Evolutionary conservation across 163 green algal genomes (phyloP), one percentile per base, ranked within the genome.

Genomic region (Scenedesmus sp.): DNA sequence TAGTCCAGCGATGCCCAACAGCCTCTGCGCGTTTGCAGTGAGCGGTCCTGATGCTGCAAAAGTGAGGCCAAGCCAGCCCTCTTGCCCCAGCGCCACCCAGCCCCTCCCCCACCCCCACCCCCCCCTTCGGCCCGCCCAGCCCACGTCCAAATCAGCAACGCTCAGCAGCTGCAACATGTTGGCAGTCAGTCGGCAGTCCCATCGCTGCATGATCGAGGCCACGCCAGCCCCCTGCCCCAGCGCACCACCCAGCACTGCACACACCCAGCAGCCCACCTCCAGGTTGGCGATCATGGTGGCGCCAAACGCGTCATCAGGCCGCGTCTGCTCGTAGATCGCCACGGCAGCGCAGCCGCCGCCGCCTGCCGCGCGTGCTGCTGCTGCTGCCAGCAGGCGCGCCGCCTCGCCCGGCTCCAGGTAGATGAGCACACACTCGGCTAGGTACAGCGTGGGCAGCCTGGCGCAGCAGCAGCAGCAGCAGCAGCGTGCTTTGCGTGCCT

Each of bases 391-490:
- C 92, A 90, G 79, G 16, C 54, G 34, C 10, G 79, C n/a, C 52
- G 77, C 85, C 64, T 97, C 91, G 3, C 88, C 62, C 0, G 97
- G 95, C 81, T 98, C 94, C 95, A 99, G 94, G 96, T 99, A 99
- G 3, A 99, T 98, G 26, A 99, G 94, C 88, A 99, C 97, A 86
- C 98, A 99, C 93, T 99, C 98, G 4, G 95, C 94, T 46, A 99
- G 91, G 18, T 99, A 94, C 46, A 97, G 94, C 1, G 98, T 99
- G 46, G 98, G 98, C 2, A 94, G 60, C 1, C 93, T 96, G 93
- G 12, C 13, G 60, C 77, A 62, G 52, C 4, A 54, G 13, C 26
- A 20, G 73, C 67, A 83, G 86, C 86, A 83, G 87, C 55, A 84
- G 46, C 16, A 60, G 73, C 73, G 34, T 46, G 34, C 34, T 46